Percentiles rank a stretch among this genome's conserved stretches.
These are phyloP conservation scores for Exophiala aquamarina DNA, from an alignment of 2,329 filamentous ascomycete genomes.

Conservation along the genomic window DNA sequence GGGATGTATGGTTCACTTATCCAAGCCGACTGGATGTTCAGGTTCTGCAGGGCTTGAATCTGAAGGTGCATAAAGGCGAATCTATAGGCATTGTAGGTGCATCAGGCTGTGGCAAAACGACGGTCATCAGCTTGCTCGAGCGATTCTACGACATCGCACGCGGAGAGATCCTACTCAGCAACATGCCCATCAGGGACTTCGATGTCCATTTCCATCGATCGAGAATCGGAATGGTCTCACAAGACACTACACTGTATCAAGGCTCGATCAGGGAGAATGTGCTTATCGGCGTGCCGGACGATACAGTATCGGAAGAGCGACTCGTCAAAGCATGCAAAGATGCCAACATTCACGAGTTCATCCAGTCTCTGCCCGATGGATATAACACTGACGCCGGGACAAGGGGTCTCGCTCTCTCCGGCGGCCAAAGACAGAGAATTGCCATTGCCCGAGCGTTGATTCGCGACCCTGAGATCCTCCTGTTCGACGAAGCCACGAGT, in stretches of 20 bases:
- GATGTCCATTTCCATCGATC: constrained; percentile 83
- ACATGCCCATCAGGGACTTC: constrained; percentile 72
- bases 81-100: constrained; percentile 77
- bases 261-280: constrained; percentile 89
- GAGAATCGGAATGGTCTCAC: constrained; percentile 80
- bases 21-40: constrained; percentile 87
- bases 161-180: constrained; percentile 78
- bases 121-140: constrained; percentile 84
- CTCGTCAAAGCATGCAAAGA: constrained; percentile 71
- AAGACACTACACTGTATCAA: constrained; percentile 91
- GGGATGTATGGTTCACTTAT: constrained; percentile 88
- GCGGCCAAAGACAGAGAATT: constrained; percentile 54
- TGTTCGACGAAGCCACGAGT: constrained; percentile 75
- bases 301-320: constrained; percentile 67
- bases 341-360: constrained; percentile 52
- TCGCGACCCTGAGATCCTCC: constrained; percentile 63
- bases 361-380: constrained; percentile 47
- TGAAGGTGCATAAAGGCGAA: constrained; percentile 29
- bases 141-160: constrained; percentile 87
- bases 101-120: constrained; percentile 89
- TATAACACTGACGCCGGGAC: constrained; percentile 55
- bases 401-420: constrained; percentile 49
- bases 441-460: constrained; percentile 72
- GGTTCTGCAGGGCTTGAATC: constrained; percentile 76
- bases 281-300: constrained; percentile 66